Percentiles rank a stretch among this genome's conserved stretches.
These are phyloP conservation scores for Coemansia sp. DNA, from an alignment of 192 early-diverging fungal genomes.

Conservation along the genomic window DNA sequence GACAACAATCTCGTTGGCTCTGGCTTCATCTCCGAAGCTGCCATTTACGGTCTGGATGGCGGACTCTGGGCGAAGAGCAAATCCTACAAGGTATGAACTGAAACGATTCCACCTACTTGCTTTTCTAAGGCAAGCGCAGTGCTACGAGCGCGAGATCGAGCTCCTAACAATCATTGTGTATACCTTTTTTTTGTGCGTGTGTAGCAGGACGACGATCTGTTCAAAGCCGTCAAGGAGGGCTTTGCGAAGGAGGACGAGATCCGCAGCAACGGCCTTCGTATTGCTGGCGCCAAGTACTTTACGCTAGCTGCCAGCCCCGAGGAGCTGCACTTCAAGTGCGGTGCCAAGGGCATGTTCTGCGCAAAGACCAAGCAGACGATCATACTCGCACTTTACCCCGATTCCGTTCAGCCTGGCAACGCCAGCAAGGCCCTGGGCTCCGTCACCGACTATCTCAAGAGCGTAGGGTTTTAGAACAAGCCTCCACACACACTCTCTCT, in stretches of 20 bases:
- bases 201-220: conserved; percentile 13
- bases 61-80: conserved; percentile 79
- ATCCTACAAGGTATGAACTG: conserved; percentile 35
- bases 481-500: conserved; percentile 4
- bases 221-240: conserved; percentile 39
- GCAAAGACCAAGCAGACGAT: conserved; percentile 84
- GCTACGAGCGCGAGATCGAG: background rate
- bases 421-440: conserved; percentile 75
- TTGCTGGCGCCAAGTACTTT: conserved; percentile 74
- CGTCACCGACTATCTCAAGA: conserved; percentile 79
- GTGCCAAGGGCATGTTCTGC: conserved; percentile 57
- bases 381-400: conserved; percentile 71
- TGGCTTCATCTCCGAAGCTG: conserved; percentile 70
- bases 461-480: conserved; percentile 59
- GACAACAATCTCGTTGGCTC: conserved; percentile 78
- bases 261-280: conserved; percentile 66
- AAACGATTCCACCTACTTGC: background rate
- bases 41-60: conserved; percentile 83
- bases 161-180: background rate
- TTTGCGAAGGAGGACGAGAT: conserved; percentile 64
- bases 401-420: conserved; percentile 66
- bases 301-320: conserved; percentile 65
- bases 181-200: background rate
- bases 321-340: conserved; percentile 28
- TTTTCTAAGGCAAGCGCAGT: background rate